phyloP scores from a whole-genome alignment of 768 basidiomycete genomes.

The Leccinum arenicola region DNA sequence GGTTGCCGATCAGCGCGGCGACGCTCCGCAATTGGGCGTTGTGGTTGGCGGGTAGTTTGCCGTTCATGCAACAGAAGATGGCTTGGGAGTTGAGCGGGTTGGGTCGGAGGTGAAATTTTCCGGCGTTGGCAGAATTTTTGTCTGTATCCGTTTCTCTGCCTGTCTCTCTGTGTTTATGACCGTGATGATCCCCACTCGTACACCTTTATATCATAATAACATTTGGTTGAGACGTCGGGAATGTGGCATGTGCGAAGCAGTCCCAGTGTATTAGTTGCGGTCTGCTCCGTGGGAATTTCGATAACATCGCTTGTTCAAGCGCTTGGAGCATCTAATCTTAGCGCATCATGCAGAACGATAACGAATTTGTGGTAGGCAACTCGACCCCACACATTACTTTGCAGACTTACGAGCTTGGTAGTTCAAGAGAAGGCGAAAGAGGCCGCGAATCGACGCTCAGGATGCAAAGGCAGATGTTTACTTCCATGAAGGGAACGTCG shows the following conservation, averaged over 20 bases:
- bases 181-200: not conserved
- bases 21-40: not conserved
- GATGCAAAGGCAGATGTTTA: not conserved
- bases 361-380: constrained; percentile 26
- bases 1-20: constrained; percentile 27
- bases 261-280: not conserved
- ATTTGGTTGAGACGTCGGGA: too few species aligned
- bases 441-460: constrained; percentile 5
- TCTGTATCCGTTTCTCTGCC: not conserved
- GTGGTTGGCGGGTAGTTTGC: constrained; percentile 14
- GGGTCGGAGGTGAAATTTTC: constrained; percentile 17
- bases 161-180: not conserved
- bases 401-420: constrained; percentile 1
- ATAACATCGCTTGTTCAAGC: not conserved
- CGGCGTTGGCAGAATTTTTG: not conserved
- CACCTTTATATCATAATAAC: too few species aligned
- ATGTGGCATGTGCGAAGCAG: too few species aligned
- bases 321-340: not conserved
- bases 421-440: constrained; percentile 29
- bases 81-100: constrained; percentile 29
- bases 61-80: constrained; percentile 14
- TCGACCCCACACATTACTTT: not conserved
- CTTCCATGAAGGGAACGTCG: not conserved
- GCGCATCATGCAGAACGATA: constrained; percentile 9
- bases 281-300: not conserved